Evolutionary conservation across 2,329 filamentous ascomycete genomes (phyloP), one percentile per base, ranked within the genome.

Genomic region (Pseudocercospora fijiensis): DNA sequence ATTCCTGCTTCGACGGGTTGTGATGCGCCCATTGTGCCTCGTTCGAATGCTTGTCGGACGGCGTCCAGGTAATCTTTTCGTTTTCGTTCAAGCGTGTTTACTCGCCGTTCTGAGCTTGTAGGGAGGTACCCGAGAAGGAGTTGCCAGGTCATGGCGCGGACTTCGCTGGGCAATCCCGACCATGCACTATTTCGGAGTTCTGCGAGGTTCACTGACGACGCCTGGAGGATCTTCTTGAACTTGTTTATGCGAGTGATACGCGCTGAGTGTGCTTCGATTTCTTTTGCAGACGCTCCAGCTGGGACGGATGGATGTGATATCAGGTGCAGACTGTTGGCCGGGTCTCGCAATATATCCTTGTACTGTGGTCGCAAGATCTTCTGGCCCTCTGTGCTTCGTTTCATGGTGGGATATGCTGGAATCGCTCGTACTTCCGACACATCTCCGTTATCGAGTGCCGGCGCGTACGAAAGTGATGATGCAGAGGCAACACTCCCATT

Each of bases 81-180:
- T 78, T 99, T 99, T 64, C 95, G 85, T 76, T 99, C 95, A 9
- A 99, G 82, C 0, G 93, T 95, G 0, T 91, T 86, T 7, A 98
- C 91, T 59, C 96, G 87, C 67, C 95, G 85, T 76, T 99, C 96
- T 71, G 92, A 96, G 74, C 92, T 97, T n/a, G 94, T 96, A 1
- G 96, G 95, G 4, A 99, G 85, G 76, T 99, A 99, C 63, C 94
- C 95, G 24, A 99, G 86, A 20, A 99, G 83, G 24, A 99, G 83
- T 78, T 98, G 93, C 95, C 95, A 99, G n/a, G 94, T 95, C 90
- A 99, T 97, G 57, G 95, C 92, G 61, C 96, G 91, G 18, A 99
- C 92, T 80, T 99, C 96, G 71, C 92, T 89, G 0, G 95, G 96
- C 37, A 98, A 86, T 11, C 95, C 95, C 58, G 93, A 95, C 95